Percentiles rank a stretch among this genome's conserved stretches.
These are phyloP conservation scores for Knufia fluminis DNA, from an alignment of 2,329 filamentous ascomycete genomes.

Conservation along the genomic window DNA sequence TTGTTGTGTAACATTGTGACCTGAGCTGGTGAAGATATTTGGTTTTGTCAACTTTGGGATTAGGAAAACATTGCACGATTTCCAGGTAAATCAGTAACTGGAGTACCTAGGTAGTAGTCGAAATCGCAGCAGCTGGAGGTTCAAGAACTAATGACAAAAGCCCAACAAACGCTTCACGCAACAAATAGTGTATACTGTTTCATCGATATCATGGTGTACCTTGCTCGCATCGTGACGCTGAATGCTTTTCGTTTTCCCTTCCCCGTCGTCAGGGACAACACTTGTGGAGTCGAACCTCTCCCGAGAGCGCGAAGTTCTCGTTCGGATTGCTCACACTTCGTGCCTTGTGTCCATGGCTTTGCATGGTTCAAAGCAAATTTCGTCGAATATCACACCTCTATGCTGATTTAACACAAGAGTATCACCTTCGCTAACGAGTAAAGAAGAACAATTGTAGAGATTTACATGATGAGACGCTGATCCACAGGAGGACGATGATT, in stretches of 20 bases:
- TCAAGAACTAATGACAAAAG: not conserved
- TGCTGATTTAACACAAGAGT: too few species aligned
- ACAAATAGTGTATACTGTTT: not conserved
- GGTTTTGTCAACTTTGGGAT: not conserved
- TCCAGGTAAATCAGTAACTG: not conserved
- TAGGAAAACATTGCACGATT: conserved; percentile 5
- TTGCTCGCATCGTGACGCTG: not conserved
- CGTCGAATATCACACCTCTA: too few species aligned
- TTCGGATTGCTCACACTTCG: too few species aligned
- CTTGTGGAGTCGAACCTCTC: not conserved
- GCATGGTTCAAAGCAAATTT: too few species aligned
- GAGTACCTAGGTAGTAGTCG: not conserved
- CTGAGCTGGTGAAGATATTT: not conserved
- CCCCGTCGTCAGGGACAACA: not conserved
- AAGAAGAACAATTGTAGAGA: too few species aligned
- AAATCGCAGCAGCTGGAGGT: not conserved
- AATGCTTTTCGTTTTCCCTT: too few species aligned
- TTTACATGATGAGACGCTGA: too few species aligned
- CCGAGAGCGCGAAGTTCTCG: too few species aligned
- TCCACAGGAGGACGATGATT: too few species aligned
- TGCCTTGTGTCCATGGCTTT: too few species aligned
- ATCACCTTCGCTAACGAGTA: too few species aligned
- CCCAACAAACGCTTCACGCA: not conserved
- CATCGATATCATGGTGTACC: not conserved
- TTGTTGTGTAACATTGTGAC: conserved; percentile 31